A percentile compares a stretch with the other conserved stretches of the same genome.
Conservation (phyloP, 2,329 filamentous ascomycete genomes). For the Nemania sp. region DNA sequence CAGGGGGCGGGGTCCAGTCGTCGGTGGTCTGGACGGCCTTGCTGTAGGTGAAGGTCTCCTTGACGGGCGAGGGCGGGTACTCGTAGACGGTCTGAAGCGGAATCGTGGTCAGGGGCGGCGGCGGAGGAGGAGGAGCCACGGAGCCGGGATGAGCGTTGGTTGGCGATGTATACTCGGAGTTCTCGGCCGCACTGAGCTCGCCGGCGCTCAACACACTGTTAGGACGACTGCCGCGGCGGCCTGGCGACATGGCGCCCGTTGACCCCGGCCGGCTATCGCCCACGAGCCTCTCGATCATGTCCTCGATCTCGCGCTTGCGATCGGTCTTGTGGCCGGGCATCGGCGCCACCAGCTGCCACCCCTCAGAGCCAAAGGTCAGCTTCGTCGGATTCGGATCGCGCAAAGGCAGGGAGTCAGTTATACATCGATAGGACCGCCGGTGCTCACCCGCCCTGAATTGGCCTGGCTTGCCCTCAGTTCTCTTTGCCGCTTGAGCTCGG, state of each 20-base stretch:
- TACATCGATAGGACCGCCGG: conserved; percentile 74
- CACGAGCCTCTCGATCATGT: conserved; percentile 80
- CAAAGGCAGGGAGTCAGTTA: conserved; percentile 32
- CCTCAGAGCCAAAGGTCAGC: conserved; percentile 25
- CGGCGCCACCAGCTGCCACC: conserved; percentile 65
- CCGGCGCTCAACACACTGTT: conserved; percentile 84
- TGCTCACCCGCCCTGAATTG: conserved; percentile 67
- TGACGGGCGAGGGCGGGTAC: conserved; percentile 71
- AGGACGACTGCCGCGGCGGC: conserved; percentile 71
- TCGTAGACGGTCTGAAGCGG: conserved; percentile 79
- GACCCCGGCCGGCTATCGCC: conserved; percentile 72
- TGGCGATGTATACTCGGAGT: conserved; percentile 60
- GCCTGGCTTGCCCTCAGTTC: conserved; percentile 81
- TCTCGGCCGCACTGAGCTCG: conserved; percentile 77
- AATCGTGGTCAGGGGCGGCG: conserved; percentile 74
- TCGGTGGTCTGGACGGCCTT: conserved; percentile 93
- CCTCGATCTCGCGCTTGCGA: conserved; percentile 78
- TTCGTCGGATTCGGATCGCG: conserved; percentile 1
- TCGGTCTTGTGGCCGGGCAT: conserved; percentile 69
- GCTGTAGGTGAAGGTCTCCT: conserved; percentile 93
- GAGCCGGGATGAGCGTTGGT: conserved; percentile 44
- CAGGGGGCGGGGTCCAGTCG: conserved; percentile 63
- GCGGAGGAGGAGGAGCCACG: conserved; percentile 56
- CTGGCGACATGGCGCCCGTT: conserved; percentile 70
- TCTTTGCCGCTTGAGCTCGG: conserved; percentile 90